phyloP scores from a whole-genome alignment of 768 basidiomycete species.

The Lanmaoa pseudosensibilis region DNA sequence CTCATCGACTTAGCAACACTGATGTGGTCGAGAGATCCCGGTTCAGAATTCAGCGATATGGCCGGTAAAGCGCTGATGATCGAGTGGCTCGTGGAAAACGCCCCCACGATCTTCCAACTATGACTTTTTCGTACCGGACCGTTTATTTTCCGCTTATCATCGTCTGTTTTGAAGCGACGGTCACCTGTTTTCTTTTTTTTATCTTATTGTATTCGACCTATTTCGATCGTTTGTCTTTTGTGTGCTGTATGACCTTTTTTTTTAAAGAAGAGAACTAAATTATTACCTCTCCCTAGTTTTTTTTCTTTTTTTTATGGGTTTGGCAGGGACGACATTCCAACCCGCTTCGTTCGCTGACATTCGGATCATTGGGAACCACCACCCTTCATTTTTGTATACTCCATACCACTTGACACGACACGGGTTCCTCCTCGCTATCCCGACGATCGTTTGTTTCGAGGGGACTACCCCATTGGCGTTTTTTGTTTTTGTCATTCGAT shows the following conservation, averaged over 20 bases:
- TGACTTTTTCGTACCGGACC: background rate
- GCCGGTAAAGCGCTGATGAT: conserved; percentile 91
- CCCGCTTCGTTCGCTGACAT: conserved; percentile 1
- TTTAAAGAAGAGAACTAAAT: conserved; percentile 12
- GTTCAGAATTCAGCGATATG: conserved; percentile 95
- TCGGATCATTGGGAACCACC: background rate
- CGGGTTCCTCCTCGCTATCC: too few relatives aligned
- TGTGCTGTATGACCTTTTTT: conserved; percentile 14
- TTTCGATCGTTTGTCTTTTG: conserved; percentile 7
- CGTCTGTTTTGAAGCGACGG: background rate
- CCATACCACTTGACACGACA: too few relatives aligned
- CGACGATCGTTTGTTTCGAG: background rate
- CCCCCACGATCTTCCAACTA: conserved; percentile 49
- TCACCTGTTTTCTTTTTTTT: conserved; percentile 9
- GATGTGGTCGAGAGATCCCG: conserved; percentile 84
- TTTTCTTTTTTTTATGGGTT: background rate
- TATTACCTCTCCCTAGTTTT: conserved; percentile 17
- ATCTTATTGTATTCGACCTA: conserved; percentile 31
- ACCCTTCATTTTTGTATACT: too few relatives aligned
- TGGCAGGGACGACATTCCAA: conserved; percentile 5
- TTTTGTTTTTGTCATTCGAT: too few relatives aligned
- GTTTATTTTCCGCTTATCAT: background rate
- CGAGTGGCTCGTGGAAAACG: conserved; percentile 94
- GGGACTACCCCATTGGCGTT: too few relatives aligned
- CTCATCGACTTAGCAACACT: conserved; percentile 68